Evolutionary conservation across 129 eudicot genomes (phyloP), one percentile per base, ranked within the genome.

Genomic region (Tanacetum coccineum): DNA sequence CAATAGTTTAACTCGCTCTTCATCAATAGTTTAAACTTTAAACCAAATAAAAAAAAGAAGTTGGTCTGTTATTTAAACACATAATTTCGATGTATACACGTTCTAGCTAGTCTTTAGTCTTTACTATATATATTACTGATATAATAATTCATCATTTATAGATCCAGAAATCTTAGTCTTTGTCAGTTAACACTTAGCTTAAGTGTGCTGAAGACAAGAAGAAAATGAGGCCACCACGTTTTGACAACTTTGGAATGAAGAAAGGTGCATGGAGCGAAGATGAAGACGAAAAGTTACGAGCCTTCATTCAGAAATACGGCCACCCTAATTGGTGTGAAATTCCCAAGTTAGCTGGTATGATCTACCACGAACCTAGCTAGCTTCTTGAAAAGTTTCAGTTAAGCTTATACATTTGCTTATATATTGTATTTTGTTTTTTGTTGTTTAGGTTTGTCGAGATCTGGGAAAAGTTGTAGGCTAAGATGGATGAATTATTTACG

Each of bases 401-500:
- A 9, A 3, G 52, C n/a, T 51, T 1, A 62, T 25, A 26, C 19
- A 39, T 13, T 51, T 20, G 54, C 15, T 62, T 49, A 20, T 2
- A 15, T 70, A 21, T 48, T 4, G 3, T 53, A 11, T 18, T 53
- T 53, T 53, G 4, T 6, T 12, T 22, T 4, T 26, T 71, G 12
- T 20, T 48, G 12, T 42, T 51, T 49, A 76, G 80, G 80, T 62
- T 53, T 76, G 63, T 22, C 66, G 20, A 76, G 80, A 68, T 76
- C 75, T 4, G 80, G 80, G 36, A 82, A 76, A 70, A 82, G 87
- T 58, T 82, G 87, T 39, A 82, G 87, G 76, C 54, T 82, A 10
- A 57, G 80, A 36, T 76, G 75, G 80, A 59, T 76, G 64, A 76
- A 76, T 68, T 76, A 76, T 44, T 39, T 76, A 26, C 69, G 74